These are phyloP conservation scores for Eruca vesicaria DNA, from an alignment of 441 rosid species.

Conservation along the genomic window DNA sequence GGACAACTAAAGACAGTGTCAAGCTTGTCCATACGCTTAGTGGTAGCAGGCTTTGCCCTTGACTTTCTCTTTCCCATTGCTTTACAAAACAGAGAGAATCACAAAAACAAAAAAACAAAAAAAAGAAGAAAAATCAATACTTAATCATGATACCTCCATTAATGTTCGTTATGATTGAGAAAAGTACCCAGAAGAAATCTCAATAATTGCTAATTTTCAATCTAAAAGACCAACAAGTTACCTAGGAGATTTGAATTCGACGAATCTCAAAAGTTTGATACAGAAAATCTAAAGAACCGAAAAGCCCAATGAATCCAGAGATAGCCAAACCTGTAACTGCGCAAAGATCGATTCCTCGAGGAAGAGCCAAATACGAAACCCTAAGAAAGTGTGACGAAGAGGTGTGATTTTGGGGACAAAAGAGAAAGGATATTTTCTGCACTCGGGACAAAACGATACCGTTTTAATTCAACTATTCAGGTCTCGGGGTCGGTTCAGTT, in stretches of 20 bases:
- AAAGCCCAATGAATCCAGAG: neutral
- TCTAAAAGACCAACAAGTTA: neutral
- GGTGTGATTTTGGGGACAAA: neutral
- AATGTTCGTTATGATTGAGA: neutral
- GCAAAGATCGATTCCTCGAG: neutral
- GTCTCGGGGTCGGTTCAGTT: no score
- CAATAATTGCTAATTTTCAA: neutral
- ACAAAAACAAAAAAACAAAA: no score
- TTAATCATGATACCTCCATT: neutral
- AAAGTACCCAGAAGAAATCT: neutral
- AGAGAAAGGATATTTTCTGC: neutral
- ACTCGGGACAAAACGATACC: neutral
- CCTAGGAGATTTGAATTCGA: neutral
- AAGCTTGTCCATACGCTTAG: slow-evolving; percentile 87
- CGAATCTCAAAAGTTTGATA: neutral
- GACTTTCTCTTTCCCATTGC: slow-evolving; percentile 93
- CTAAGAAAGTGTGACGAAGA: slow-evolving; percentile 15
- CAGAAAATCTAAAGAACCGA: neutral
- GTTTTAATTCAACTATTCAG: neutral
- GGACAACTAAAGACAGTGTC: slow-evolving; percentile 95
- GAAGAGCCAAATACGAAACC: slow-evolving; percentile 15
- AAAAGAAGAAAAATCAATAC: neutral
- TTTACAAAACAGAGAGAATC: slow-evolving; percentile 1
- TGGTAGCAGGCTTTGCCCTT: slow-evolving; percentile 83
- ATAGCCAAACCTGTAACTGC: slow-evolving; percentile 12